phyloP scores from a whole-genome alignment of 164 flowering plant species.

The Houttuynia cordata region DNA sequence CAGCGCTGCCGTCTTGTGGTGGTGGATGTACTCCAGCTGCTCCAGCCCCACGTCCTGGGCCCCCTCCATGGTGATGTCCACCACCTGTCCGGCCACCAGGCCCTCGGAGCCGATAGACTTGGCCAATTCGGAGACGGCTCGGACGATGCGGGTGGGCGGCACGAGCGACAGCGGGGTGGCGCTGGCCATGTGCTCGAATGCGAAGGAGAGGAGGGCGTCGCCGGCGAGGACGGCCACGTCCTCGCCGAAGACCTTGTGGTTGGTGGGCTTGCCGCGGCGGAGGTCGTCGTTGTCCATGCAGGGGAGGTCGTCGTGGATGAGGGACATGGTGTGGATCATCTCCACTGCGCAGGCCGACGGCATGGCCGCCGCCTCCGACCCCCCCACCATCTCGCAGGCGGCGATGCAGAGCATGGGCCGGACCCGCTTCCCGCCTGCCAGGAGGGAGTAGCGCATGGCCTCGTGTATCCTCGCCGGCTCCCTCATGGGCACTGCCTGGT shows the following conservation, averaged over 20 bases:
- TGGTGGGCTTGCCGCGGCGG: slow-evolving; percentile 64
- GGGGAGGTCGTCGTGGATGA: slow-evolving; percentile 69
- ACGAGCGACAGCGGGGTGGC: slow-evolving; percentile 12
- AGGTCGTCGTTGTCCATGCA: slow-evolving; percentile 69
- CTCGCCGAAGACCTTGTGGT: slow-evolving; percentile 60
- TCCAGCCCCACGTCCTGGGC: slow-evolving; percentile 33
- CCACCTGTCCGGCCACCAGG: slow-evolving; percentile 44
- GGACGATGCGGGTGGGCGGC: slow-evolving; percentile 22
- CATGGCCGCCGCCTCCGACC: slow-evolving; percentile 37
- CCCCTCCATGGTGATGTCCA: slow-evolving; percentile 41
- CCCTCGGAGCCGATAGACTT: slow-evolving; percentile 43
- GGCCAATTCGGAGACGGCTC: slow-evolving; percentile 44
- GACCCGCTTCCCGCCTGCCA: slow-evolving; percentile 67
- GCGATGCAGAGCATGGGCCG: slow-evolving; percentile 58
- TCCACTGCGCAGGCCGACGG: slow-evolving; percentile 66
- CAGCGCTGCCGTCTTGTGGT: slow-evolving; percentile 51
- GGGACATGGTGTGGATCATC: slow-evolving; percentile 75
- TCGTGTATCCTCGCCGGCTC: slow-evolving; percentile 53
- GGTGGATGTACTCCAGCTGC: slow-evolving; percentile 42
- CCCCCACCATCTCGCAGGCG: slow-evolving; percentile 68
- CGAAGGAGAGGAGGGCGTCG: slow-evolving; percentile 47
- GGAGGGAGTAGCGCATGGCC: slow-evolving; percentile 60
- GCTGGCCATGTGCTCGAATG: slow-evolving; percentile 49
- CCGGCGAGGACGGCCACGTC: slow-evolving; percentile 61
- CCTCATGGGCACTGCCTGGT: slow-evolving; percentile 28